Conservation (phyloP, 2,329 filamentous ascomycete species). For the Exophiala sp. region DNA sequence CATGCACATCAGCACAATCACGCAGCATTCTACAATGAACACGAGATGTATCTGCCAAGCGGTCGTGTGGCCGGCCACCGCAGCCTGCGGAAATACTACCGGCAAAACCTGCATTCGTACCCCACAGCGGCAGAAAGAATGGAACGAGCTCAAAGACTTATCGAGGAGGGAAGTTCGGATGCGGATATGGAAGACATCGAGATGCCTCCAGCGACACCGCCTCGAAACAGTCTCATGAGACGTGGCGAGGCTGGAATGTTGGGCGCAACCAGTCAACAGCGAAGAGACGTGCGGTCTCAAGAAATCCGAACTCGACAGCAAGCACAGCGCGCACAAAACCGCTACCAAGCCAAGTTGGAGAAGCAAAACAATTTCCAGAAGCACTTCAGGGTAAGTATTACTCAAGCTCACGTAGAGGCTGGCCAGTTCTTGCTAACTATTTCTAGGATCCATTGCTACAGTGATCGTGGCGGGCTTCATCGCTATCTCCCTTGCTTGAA, state of each 20-base stretch:
- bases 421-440: slow-evolving; percentile 10
- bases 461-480: slow-evolving; percentile 8
- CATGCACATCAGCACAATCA: slow-evolving; percentile 70
- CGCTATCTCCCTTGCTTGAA: neutral
- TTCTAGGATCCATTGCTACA: slow-evolving; percentile 26
- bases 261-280: slow-evolving; percentile 70
- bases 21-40: slow-evolving; percentile 83
- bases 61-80: slow-evolving; percentile 87
- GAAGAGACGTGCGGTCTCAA: slow-evolving; percentile 57
- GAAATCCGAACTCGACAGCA: slow-evolving; percentile 65
- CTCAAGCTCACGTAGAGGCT: neutral
- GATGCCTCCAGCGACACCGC: slow-evolving; percentile 16
- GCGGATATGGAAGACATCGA: slow-evolving; percentile 41
- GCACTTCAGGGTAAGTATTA: slow-evolving; percentile 56
- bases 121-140: slow-evolving; percentile 71
- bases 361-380: slow-evolving; percentile 72
- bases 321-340: slow-evolving; percentile 56
- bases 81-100: slow-evolving; percentile 78
- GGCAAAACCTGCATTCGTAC: slow-evolving; percentile 84
- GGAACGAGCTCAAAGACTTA: slow-evolving; percentile 39
- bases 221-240: slow-evolving; percentile 45
- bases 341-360: slow-evolving; percentile 64
- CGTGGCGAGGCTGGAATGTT: slow-evolving; percentile 74
- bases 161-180: slow-evolving; percentile 45
- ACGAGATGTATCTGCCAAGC: slow-evolving; percentile 85